phyloP scores from a whole-genome alignment of 164 flowering plant species.

The Piper betle region DNA sequence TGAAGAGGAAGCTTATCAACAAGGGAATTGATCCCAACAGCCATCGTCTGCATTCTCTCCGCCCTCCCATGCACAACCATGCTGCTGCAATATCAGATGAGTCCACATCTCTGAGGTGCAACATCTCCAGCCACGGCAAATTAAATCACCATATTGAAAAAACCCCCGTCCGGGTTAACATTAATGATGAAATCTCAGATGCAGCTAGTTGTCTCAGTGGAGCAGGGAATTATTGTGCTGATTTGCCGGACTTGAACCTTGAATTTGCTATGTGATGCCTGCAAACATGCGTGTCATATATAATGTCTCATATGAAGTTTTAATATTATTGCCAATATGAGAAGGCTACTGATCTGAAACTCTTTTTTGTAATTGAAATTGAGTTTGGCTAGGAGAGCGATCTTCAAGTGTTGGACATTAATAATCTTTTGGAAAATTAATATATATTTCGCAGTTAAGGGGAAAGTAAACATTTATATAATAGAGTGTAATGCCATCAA shows the following conservation, averaged over 20 bases:
- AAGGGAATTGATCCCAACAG: slow-evolving; percentile 8
- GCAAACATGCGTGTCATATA: neutral
- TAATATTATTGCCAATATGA: no score
- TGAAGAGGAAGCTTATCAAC: slow-evolving; percentile 30
- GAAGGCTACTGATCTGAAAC: no score
- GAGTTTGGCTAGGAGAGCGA: no score
- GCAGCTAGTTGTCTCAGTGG: neutral
- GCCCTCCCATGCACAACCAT: neutral
- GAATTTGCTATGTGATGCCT: neutral
- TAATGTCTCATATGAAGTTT: no score
- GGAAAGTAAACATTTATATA: no score
- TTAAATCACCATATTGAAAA: neutral
- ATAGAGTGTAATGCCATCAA: no score
- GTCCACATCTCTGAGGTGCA: neutral
- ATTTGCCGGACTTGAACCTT: neutral
- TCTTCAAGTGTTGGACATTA: no score
- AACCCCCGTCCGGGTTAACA: neutral
- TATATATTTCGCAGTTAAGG: no score
- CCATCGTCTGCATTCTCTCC: neutral
- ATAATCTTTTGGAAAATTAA: no score
- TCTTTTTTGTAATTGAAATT: no score
- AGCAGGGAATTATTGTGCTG: neutral
- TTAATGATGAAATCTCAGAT: neutral
- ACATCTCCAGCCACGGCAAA: neutral
- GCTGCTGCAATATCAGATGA: neutral